Percentiles rank a stretch among this genome's conserved stretches.
Conservation (phyloP, 2,329 filamentous ascomycete genomes). For the Claviceps spartinae region DNA sequence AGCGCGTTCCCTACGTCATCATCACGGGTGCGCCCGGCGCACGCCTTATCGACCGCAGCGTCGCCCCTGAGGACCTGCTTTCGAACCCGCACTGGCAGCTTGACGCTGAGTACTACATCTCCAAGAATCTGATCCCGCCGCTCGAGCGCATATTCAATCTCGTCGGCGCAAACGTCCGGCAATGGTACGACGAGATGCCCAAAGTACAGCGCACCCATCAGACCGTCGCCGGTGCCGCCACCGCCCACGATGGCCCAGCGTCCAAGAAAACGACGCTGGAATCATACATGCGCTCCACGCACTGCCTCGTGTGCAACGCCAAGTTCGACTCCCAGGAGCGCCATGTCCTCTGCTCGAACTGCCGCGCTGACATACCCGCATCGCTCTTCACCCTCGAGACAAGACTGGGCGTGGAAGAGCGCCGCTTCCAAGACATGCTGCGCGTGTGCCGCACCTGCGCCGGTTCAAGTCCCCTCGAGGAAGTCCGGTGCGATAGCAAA, state of each 20-base stretch:
- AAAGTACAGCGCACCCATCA: slow-evolving; percentile 61
- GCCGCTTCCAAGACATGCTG: slow-evolving; percentile 48
- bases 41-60: slow-evolving; percentile 75
- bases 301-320: slow-evolving; percentile 58
- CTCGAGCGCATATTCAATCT: slow-evolving; percentile 94
- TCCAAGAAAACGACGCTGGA: slow-evolving; percentile 64
- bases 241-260: slow-evolving; percentile 10
- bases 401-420: slow-evolving; percentile 49
- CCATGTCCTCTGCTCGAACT: slow-evolving; percentile 42
- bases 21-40: slow-evolving; percentile 78
- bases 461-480: slow-evolving; percentile 56
- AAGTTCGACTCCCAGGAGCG: slow-evolving; percentile 15
- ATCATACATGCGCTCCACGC: slow-evolving; percentile 72
- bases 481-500: slow-evolving; percentile 75
- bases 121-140: slow-evolving; percentile 87
- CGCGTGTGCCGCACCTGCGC: slow-evolving; percentile 71
- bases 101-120: slow-evolving; percentile 94
- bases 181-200: slow-evolving; percentile 96
- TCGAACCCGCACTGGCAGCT: slow-evolving; percentile 64
- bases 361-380: slow-evolving; percentile 37
- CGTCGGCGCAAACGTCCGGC: slow-evolving; percentile 76
- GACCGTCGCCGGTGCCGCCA: slow-evolving; percentile 11
- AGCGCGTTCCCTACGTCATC: slow-evolving; percentile 90
- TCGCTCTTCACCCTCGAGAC: slow-evolving; percentile 52
- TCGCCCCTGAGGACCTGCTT: slow-evolving; percentile 73